Conservation (phyloP, 2,329 filamentous ascomycete species). For the Claviceps citrina region DNA sequence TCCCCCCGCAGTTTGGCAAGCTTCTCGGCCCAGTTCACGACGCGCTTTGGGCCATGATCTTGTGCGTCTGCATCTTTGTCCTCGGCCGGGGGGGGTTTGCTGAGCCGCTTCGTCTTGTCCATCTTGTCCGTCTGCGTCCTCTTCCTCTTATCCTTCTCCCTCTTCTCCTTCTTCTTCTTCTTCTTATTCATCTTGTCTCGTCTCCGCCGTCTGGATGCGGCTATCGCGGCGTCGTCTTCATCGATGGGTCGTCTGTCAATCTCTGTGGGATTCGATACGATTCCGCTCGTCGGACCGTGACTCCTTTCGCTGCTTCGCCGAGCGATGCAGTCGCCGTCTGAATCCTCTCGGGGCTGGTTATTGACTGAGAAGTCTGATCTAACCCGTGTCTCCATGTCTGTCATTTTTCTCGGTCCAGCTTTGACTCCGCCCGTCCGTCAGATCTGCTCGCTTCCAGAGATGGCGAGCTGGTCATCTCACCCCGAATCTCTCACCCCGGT, state of each 20-base stretch:
- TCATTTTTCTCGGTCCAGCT: too few species aligned
- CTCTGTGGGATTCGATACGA: neutral
- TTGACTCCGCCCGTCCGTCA: too few species aligned
- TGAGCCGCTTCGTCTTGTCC: neutral
- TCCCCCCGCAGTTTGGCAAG: neutral
- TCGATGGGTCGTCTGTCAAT: neutral
- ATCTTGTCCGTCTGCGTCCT: too few species aligned
- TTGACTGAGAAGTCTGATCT: neutral
- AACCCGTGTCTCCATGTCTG: too few species aligned
- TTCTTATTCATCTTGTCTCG: neutral
- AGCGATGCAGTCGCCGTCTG: neutral
- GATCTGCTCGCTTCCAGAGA: too few species aligned
- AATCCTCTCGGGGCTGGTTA: neutral
- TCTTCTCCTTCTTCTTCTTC: neutral
- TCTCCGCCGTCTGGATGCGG: neutral
- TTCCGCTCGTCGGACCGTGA: neutral
- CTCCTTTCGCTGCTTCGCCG: neutral
- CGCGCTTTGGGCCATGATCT: neutral
- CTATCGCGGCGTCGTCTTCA: neutral
- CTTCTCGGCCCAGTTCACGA: neutral
- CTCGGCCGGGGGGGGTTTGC: neutral
- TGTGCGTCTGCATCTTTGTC: neutral
- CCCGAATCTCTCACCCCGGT: too few species aligned
- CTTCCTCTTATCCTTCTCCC: neutral
- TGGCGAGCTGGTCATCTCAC: too few species aligned